Conservation (phyloP, 176 grass and related monocot species). For the Triticum monococcum region DNA sequence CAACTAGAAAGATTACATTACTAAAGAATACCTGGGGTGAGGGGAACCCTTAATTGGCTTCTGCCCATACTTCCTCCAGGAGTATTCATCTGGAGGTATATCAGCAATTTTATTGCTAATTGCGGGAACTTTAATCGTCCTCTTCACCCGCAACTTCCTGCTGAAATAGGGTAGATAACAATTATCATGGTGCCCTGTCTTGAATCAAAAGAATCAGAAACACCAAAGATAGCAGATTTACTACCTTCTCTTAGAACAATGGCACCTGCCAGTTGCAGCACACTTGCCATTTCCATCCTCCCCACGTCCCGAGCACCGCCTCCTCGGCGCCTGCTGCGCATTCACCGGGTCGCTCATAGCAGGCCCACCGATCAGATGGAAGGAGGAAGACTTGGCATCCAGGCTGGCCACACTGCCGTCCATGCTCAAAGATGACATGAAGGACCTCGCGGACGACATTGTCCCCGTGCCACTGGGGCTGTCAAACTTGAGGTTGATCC, state of each 20-base stretch:
- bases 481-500: constrained; percentile 75
- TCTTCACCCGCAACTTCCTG: constrained; percentile 90
- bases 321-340: constrained; percentile 40
- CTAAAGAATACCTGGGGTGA: constrained; percentile 72
- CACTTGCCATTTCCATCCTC: constrained; percentile 81
- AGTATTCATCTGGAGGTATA: constrained; percentile 94
- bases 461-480: constrained; percentile 40
- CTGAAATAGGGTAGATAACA: neutral
- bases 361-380: constrained; percentile 61
- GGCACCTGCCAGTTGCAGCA: constrained; percentile 62
- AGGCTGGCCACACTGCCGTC: constrained; percentile 68
- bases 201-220: constrained; percentile 31
- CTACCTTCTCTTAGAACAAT: constrained; percentile 97
- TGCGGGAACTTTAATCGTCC: constrained; percentile 89
- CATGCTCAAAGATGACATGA: constrained; percentile 81
- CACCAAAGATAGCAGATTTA: constrained; percentile 5
- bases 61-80: constrained; percentile 99
- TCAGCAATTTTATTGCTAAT: constrained; percentile 97
- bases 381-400: constrained; percentile 58
- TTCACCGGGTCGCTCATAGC: constrained; percentile 50
- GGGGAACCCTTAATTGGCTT: constrained; percentile 99
- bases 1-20: neutral
- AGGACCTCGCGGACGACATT: constrained; percentile 53
- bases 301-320: constrained; percentile 50
- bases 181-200: constrained; percentile 23